Base-by-base conservation (phyloP, 306 rosid genomes). In the Vicia faba region DNA sequence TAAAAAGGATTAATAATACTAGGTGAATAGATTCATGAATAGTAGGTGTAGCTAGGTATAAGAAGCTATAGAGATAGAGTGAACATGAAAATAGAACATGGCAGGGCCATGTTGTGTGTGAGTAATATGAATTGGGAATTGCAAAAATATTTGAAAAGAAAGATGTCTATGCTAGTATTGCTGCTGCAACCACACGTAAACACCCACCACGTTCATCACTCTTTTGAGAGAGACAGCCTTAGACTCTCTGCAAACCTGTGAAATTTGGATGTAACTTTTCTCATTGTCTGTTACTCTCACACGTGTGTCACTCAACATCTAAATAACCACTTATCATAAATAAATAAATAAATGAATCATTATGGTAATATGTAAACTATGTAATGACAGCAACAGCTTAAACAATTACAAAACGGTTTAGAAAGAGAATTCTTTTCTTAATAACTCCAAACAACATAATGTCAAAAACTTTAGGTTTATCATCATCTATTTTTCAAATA, bases 141-240 rank as follows among this genome's bases (percentile, higher is more conserved):
- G 13, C 3, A 39, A 10, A 39, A 39, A 10, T 11, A 39, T 39
- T 40, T 80, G 83, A 81, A 80, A 79, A 53, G 86, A 85, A 76
- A 82, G 79, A 70, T 65, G 84, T 88, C 77, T 82, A 78, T 64
- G 61, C 66, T 49, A n/a, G n/a, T n/a, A 9, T 18, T 38, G 29
- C 71, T 69, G 77, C 61, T 55, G n/a, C 69, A 66, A 63, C 29
- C 80, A 69, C 63, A 78, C 79, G 74, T 63, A 58, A 73, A 68
- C 80, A 64, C 73, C 67, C 78, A 64, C 79, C 84, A 75, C 79
- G 76, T 83, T 54, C 51, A 51, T 57, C 55, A 45, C 59, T 45
- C 83, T 73, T 71, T 63, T 63, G 69, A 74, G 75, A 68, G 78
- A 65, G 82, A 85, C 88, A 81, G 78, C 82, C 84, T 59, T 40